A percentile compares a stretch with the other conserved stretches of the same genome.
These are phyloP conservation scores for Ophiosphaerella herpotricha DNA, from an alignment of 2,329 filamentous ascomycete genomes.

Conservation along the genomic window DNA sequence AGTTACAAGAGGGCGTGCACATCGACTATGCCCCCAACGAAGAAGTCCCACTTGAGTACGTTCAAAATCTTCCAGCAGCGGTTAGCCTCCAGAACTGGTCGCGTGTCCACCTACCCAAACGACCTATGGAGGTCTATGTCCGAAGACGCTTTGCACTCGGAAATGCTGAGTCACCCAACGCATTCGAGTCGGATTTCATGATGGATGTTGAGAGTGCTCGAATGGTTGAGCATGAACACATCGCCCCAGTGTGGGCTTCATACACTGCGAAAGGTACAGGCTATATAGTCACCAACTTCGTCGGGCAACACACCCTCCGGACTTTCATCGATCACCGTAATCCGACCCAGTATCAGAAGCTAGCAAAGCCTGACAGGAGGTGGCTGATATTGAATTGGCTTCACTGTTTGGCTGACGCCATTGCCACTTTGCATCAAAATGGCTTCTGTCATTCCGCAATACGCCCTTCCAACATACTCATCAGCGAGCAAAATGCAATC, in stretches of 20 bases:
- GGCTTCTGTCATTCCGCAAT: slow-evolving; percentile 70
- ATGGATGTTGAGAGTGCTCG: slow-evolving; percentile 64
- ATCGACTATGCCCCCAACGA: slow-evolving; percentile 69
- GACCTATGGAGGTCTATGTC: slow-evolving; percentile 61
- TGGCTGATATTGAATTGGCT: slow-evolving; percentile 72
- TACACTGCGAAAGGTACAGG: slow-evolving; percentile 68
- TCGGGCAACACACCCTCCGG: slow-evolving; percentile 68
- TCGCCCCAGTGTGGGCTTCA: slow-evolving; percentile 72
- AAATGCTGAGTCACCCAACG: slow-evolving; percentile 31
- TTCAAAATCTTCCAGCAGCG: slow-evolving; percentile 62
- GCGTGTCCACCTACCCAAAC: slow-evolving; percentile 68
- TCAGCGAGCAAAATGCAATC: slow-evolving; percentile 67
- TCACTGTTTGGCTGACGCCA: slow-evolving; percentile 70
- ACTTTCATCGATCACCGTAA: slow-evolving; percentile 67
- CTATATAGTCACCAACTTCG: slow-evolving; percentile 69
- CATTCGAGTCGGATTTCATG: slow-evolving; percentile 57
- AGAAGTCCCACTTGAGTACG: slow-evolving; percentile 69
- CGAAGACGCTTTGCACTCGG: slow-evolving; percentile 63
- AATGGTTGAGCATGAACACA: slow-evolving; percentile 67
- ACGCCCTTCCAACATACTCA: slow-evolving; percentile 70
- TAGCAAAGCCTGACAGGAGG: slow-evolving; percentile 64
- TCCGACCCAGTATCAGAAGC: slow-evolving; percentile 64
- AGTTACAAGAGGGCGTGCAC: slow-evolving; percentile 65
- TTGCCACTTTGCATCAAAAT: slow-evolving; percentile 69
- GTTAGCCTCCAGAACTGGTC: slow-evolving; percentile 55